phyloP scores from a whole-genome alignment of 2,329 filamentous ascomycete species.

The Pseudogymnoascus sp. region DNA sequence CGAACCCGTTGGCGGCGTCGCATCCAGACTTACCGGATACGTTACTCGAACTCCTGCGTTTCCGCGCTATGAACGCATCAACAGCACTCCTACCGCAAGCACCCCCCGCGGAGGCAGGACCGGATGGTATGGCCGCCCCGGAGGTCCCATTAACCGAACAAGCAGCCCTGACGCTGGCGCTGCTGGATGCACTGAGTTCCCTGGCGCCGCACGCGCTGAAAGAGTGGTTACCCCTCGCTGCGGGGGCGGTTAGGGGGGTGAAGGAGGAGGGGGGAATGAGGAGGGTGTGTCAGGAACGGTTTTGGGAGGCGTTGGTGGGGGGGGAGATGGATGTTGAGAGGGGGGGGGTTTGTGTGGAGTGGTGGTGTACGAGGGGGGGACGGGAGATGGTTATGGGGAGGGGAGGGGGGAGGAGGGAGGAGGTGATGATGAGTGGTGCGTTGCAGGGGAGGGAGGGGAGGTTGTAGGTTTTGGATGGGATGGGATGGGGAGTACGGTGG shows the following conservation, averaged over 20 bases:
- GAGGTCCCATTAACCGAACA: slow-evolving; percentile 45
- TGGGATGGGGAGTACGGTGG: too few relatives aligned
- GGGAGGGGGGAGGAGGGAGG: slow-evolving; percentile 10
- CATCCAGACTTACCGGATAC: slow-evolving; percentile 57
- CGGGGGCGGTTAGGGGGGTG: slow-evolving; percentile 44
- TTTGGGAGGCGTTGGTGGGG: slow-evolving; percentile 55
- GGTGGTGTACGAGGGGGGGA: slow-evolving; percentile 51
- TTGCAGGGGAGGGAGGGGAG: background rate
- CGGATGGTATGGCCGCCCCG: slow-evolving; percentile 23
- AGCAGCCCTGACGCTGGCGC: slow-evolving; percentile 52
- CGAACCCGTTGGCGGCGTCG: slow-evolving; percentile 49
- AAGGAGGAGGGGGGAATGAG: slow-evolving; percentile 48
- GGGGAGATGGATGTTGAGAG: slow-evolving; percentile 66
- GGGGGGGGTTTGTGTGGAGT: slow-evolving; percentile 53
- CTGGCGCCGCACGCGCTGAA: slow-evolving; percentile 50
- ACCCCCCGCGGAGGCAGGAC: slow-evolving; percentile 15
- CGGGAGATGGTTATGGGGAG: slow-evolving; percentile 21
- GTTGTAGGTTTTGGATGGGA: background rate
- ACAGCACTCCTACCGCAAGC: slow-evolving; percentile 31
- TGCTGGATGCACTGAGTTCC: slow-evolving; percentile 56
- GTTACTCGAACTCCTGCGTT: slow-evolving; percentile 54
- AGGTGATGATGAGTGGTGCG: slow-evolving; percentile 9
- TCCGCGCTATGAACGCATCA: slow-evolving; percentile 48
- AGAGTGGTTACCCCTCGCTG: slow-evolving; percentile 57
- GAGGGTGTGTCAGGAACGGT: slow-evolving; percentile 47